A percentile compares a stretch with the other conserved stretches of the same genome.
Evolutionary conservation across 345 rosid genomes (phyloP).

Genomic region (Bretschneidera sinensis): DNA sequence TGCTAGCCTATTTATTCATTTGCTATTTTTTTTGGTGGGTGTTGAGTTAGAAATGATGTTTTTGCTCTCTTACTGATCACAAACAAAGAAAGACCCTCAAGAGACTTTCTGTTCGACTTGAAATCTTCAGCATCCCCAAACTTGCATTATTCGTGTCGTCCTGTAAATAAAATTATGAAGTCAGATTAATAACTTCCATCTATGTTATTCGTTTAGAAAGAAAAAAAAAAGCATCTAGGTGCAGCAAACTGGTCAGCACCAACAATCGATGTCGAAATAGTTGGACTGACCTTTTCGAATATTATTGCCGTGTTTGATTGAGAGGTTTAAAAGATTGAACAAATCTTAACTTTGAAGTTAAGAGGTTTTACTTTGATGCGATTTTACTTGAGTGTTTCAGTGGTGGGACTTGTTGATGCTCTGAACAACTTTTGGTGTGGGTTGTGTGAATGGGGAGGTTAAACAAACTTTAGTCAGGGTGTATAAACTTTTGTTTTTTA

Average conservation of each 20-base stretch:
- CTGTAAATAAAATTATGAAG: no score
- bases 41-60: neutral
- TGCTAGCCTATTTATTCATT: neutral
- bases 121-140: neutral
- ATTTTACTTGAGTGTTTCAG: neutral
- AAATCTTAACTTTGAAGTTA: no score
- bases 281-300: neutral
- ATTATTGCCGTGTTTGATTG: neutral
- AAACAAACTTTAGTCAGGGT: conserved; percentile 1
- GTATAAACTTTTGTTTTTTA: neutral
- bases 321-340: neutral
- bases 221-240: neutral
- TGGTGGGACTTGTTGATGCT: neutral
- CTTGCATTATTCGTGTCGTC: neutral
- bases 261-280: neutral
- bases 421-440: neutral
- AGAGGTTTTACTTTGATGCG: neutral
- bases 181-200: no score
- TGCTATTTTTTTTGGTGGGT: neutral
- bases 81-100: neutral
- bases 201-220: no score
- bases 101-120: neutral
- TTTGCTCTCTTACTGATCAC: neutral
- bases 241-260: neutral
- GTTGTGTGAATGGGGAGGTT: neutral